Conservation (phyloP, 805 yeast genomes). For the Wickerhamomyces subpelliculosus region DNA sequence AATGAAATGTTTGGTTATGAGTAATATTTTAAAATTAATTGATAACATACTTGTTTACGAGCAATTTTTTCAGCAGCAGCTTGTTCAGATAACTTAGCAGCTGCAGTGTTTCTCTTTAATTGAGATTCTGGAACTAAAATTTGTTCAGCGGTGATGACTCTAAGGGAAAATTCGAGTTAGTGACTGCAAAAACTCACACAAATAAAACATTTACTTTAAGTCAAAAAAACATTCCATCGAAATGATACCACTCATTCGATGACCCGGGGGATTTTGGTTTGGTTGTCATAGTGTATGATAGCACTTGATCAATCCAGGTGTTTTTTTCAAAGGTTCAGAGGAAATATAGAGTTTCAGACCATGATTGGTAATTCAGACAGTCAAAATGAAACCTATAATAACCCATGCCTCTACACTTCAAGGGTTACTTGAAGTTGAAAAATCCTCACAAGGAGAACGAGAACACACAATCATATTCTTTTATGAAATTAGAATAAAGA, state of each 20-base stretch:
- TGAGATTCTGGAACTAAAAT: slow-evolving; percentile 72
- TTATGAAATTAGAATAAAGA: not conserved
- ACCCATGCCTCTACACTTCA: slow-evolving; percentile 27
- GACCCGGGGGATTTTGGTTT: too few relatives aligned
- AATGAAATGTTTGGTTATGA: not conserved
- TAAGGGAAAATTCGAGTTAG: slow-evolving; percentile 2
- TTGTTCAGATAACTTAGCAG: slow-evolving; percentile 69
- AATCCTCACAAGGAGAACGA: too few relatives aligned
- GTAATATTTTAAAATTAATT: not conserved
- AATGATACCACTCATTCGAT: slow-evolving; percentile 26
- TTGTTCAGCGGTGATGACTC: slow-evolving; percentile 30
- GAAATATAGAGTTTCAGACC: slow-evolving; percentile 15
- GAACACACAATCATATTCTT: too few relatives aligned
- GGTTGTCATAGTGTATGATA: too few relatives aligned
- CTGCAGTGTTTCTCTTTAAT: slow-evolving; percentile 74
- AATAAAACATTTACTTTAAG: not conserved
- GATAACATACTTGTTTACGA: slow-evolving; percentile 70
- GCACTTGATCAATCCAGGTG: not conserved
- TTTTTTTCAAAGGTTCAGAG: slow-evolving; percentile 20
- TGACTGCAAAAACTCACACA: not conserved
- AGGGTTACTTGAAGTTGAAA: too few relatives aligned
- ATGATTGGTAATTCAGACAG: slow-evolving; percentile 12
- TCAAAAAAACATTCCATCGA: slow-evolving; percentile 15
- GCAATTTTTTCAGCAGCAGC: slow-evolving; percentile 75
- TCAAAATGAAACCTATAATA: slow-evolving; percentile 10